These are phyloP conservation scores for Umbellularia californica DNA, from an alignment of 164 flowering plant species.

Conservation along the genomic window DNA sequence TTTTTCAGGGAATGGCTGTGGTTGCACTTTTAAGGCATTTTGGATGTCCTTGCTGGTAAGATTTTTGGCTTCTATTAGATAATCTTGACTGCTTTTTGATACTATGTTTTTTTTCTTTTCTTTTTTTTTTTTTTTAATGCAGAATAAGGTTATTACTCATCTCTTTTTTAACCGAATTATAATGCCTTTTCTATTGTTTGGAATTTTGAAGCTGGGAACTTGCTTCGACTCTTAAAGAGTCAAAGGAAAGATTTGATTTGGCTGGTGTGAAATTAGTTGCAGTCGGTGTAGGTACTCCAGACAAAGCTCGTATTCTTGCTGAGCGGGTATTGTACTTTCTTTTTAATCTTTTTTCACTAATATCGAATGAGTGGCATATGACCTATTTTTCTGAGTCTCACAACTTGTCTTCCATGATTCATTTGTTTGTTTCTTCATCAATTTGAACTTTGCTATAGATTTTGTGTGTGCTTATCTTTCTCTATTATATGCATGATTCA, in stretches of 20 bases:
- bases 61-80: not conserved
- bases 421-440: not conserved
- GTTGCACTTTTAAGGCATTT: slow-evolving; percentile 94
- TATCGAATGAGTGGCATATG: not conserved
- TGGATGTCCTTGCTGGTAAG: slow-evolving; percentile 86
- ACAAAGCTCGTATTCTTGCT: slow-evolving; percentile 81
- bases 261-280: slow-evolving; percentile 89
- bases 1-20: slow-evolving; percentile 73
- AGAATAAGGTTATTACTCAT: not conserved
- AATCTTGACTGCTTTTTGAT: not conserved
- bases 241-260: slow-evolving; percentile 57
- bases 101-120: not conserved
- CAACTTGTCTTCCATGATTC: not conserved
- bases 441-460: not conserved
- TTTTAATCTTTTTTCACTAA: not conserved
- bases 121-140: not conserved
- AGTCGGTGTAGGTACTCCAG: slow-evolving; percentile 82
- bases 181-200: not conserved
- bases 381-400: not conserved
- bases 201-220: slow-evolving; percentile 72
- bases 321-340: slow-evolving; percentile 41
- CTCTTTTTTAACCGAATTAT: not conserved
- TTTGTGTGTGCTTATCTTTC: not conserved
- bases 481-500: not conserved
- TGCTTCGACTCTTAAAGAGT: slow-evolving; percentile 66